Conservation (phyloP, 768 basidiomycete genomes). For the Lactarius indigo region DNA sequence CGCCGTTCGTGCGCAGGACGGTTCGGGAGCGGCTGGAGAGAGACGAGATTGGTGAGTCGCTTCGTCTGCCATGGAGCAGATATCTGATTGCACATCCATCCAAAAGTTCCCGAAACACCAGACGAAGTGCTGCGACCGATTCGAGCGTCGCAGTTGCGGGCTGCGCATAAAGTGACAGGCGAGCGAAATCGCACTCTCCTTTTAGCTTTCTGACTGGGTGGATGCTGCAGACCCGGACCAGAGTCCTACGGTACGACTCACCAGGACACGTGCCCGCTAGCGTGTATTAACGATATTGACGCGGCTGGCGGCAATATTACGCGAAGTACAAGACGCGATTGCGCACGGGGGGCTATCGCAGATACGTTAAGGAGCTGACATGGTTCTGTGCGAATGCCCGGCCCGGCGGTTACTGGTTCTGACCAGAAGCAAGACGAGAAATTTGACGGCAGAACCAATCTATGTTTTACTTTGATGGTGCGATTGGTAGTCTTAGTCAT, state of each 20-base stretch:
- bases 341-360: constrained; percentile 3
- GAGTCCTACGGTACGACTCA: constrained; percentile 1
- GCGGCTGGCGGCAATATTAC: background rate
- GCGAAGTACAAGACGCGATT: background rate
- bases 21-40: constrained; percentile 3
- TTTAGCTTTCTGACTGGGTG: background rate
- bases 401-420: too few species aligned
- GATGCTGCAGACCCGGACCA: background rate
- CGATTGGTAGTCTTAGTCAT: too few species aligned
- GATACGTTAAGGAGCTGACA: constrained; percentile 1
- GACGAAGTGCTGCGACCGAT: background rate
- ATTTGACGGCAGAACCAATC: too few species aligned
- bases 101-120: constrained; percentile 19
- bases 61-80: background rate
- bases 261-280: background rate
- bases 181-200: background rate
- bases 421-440: too few species aligned
- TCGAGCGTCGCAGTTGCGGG: background rate
- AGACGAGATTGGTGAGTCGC: constrained; percentile 16
- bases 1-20: constrained; percentile 6
- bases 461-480: too few species aligned
- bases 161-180: constrained; percentile 2
- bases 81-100: background rate
- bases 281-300: background rate
- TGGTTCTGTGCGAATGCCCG: background rate